phyloP scores from a whole-genome alignment of 768 basidiomycete species.

The Kwoniella sp. region DNA sequence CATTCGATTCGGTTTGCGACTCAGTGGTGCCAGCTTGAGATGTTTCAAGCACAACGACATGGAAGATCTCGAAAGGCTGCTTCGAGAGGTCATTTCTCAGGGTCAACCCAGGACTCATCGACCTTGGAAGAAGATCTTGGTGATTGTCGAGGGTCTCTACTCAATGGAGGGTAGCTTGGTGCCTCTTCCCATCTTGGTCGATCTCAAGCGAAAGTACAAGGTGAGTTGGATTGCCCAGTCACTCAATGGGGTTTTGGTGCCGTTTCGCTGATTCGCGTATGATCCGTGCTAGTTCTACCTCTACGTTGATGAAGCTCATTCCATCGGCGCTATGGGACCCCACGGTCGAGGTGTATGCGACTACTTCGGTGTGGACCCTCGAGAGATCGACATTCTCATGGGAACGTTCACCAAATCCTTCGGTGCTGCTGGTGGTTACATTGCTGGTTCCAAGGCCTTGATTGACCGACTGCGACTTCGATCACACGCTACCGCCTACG shows the following conservation, averaged over 20 bases:
- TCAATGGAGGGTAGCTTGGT: slow-evolving; percentile 98
- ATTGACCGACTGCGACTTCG: slow-evolving; percentile 79
- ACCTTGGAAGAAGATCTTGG: slow-evolving; percentile 98
- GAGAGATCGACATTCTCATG: slow-evolving; percentile 88
- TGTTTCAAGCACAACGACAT: slow-evolving; percentile 99
- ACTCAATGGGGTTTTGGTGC: neutral
- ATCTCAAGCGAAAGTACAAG: slow-evolving; percentile 93
- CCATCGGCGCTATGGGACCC: slow-evolving; percentile 91
- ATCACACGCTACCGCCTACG: slow-evolving; percentile 80
- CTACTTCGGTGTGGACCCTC: slow-evolving; percentile 84
- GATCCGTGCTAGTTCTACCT: slow-evolving; percentile 76
- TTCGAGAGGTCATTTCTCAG: slow-evolving; percentile 91
- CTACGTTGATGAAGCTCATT: slow-evolving; percentile 96
- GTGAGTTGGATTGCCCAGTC: slow-evolving; percentile 62
- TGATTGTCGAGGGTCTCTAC: slow-evolving; percentile 93
- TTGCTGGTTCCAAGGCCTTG: slow-evolving; percentile 77
- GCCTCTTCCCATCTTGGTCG: slow-evolving; percentile 77
- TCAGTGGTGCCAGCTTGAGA: slow-evolving; percentile 83
- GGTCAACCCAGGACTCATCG: slow-evolving; percentile 96
- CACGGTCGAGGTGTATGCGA: slow-evolving; percentile 93
- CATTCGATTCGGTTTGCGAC: slow-evolving; percentile 86
- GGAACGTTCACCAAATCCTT: slow-evolving; percentile 83
- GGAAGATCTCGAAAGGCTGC: slow-evolving; percentile 72
- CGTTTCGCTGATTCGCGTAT: neutral
- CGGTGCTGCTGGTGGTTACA: slow-evolving; percentile 79